These are phyloP conservation scores for Chrysoporthe cubensis DNA, from an alignment of 2,329 filamentous ascomycete genomes.

Conservation along the genomic window DNA sequence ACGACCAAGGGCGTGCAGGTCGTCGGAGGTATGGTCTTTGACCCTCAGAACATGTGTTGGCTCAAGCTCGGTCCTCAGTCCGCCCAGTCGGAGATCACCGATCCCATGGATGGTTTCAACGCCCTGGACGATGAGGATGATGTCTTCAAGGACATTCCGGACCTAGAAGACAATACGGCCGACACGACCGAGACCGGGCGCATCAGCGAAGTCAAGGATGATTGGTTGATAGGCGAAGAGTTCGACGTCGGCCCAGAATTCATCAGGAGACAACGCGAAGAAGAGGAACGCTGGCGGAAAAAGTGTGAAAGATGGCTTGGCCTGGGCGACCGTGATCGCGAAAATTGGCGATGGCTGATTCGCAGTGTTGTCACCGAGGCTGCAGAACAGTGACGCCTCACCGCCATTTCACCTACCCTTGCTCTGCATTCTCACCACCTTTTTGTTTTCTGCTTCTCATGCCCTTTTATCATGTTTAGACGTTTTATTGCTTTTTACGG, in stretches of 20 bases:
- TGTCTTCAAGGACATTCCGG: slow-evolving; percentile 92
- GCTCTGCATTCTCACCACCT: slow-evolving; percentile 10
- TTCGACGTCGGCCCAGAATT: slow-evolving; percentile 98
- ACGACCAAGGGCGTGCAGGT: slow-evolving; percentile 86
- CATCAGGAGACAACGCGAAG: slow-evolving; percentile 82
- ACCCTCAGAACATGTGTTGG: slow-evolving; percentile 97
- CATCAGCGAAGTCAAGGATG: slow-evolving; percentile 68
- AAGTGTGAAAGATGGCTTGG: slow-evolving; percentile 87
- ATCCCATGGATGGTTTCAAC: slow-evolving; percentile 67
- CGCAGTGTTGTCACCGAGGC: slow-evolving; percentile 55
- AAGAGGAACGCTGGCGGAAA: slow-evolving; percentile 88
- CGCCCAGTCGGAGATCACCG: slow-evolving; percentile 52
- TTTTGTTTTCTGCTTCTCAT: slow-evolving; percentile 23
- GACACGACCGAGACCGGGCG: slow-evolving; percentile 55
- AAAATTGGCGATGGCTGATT: slow-evolving; percentile 79
- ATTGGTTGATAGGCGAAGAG: slow-evolving; percentile 90
- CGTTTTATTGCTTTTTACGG: slow-evolving; percentile 26
- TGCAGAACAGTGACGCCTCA: slow-evolving; percentile 37
- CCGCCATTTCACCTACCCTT: slow-evolving; percentile 37
- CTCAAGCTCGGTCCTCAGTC: slow-evolving; percentile 69
- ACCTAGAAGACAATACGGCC: slow-evolving; percentile 73
- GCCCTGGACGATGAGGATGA: slow-evolving; percentile 87
- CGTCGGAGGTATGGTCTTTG: slow-evolving; percentile 98
- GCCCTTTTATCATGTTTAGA: slow-evolving; percentile 23
- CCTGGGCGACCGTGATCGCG: slow-evolving; percentile 57